Base-by-base conservation (phyloP, 345 rosid species). In the Lepidium africanum region DNA sequence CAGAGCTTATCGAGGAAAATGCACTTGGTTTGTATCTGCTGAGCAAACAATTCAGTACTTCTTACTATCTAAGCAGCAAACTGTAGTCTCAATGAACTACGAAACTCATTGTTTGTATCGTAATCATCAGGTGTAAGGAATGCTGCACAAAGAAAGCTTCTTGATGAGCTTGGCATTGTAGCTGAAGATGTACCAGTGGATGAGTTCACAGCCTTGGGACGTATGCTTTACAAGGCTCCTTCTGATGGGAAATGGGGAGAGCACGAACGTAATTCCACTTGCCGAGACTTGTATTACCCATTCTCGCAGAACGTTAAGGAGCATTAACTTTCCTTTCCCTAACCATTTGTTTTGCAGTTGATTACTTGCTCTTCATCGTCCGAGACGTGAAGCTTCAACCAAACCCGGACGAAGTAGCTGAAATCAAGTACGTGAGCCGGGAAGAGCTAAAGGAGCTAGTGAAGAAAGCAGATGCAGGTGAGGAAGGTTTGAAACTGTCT, bases 171-270 rank as follows among this genome's bases (percentile, higher is more conserved):
- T 21, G 99, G 97, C 71, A 95, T 95, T 73, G 81, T 82, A 55
- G 92, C 97, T 54, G 89, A 81, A 73, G 97, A 91, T 75, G 85
- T 91, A 51, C 96, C 97, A 2, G 93, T 89, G 5, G 96, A 95
- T 74, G 81, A 95, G 51, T 95, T 95, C 71, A 82, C 63, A 42
- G 74, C 93, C 0, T 69, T 95, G 69, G 88, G 90, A n/a, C 92
- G 99, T 48, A 87, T 91, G 6, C 88, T 87, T 11, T 95, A 95
- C 83, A 95, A 91, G 86, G 96, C 97, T 65, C 96, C 99, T 75
- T 95, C 97, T 32, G 99, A 95, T 73, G 99, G 99, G 55, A 89
- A 89, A 75, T 95, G 99, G 99, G 99, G 99, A 61, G 99, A 95
- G 79, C 99, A 95, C 55, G 97, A 94, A 88, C 86, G 99, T 95